Conservation (phyloP, 495 filamentous ascomycete genomes). For the Apodospora peruviana region DNA sequence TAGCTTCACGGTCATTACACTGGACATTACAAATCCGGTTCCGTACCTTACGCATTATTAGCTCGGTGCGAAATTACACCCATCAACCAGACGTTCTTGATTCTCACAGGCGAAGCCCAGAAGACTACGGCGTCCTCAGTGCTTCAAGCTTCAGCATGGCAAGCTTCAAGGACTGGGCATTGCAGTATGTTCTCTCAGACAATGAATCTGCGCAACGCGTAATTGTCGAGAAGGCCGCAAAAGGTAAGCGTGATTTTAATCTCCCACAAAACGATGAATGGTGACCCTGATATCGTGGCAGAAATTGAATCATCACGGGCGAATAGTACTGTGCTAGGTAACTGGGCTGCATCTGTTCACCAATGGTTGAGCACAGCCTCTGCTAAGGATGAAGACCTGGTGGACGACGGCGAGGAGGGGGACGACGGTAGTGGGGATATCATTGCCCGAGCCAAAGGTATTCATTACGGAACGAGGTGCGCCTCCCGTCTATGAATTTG, state of each 20-base stretch:
- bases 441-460: constrained; percentile 35
- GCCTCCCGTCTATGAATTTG: background rate
- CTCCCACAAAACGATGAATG: too few relatives aligned
- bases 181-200: constrained; percentile 44
- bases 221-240: constrained; percentile 36
- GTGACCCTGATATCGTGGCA: too few relatives aligned
- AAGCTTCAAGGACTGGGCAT: constrained; percentile 40
- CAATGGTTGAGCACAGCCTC: constrained; percentile 37
- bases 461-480: too few relatives aligned
- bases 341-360: constrained; percentile 44
- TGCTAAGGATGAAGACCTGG: constrained; percentile 16
- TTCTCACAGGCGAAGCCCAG: too few relatives aligned
- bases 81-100: too few relatives aligned
- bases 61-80: too few relatives aligned
- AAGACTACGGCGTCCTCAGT: too few relatives aligned
- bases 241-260: too few relatives aligned
- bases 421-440: constrained; percentile 36
- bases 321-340: constrained; percentile 36
- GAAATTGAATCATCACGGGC: constrained; percentile 38
- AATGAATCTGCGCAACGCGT: constrained; percentile 26
- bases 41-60: too few relatives aligned
- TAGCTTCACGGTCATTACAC: too few relatives aligned
- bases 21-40: too few relatives aligned
- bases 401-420: constrained; percentile 27
- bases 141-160: constrained; percentile 31